These are phyloP conservation scores for Neobulgaria alba DNA, from an alignment of 2,329 filamentous ascomycete species.

Conservation along the genomic window DNA sequence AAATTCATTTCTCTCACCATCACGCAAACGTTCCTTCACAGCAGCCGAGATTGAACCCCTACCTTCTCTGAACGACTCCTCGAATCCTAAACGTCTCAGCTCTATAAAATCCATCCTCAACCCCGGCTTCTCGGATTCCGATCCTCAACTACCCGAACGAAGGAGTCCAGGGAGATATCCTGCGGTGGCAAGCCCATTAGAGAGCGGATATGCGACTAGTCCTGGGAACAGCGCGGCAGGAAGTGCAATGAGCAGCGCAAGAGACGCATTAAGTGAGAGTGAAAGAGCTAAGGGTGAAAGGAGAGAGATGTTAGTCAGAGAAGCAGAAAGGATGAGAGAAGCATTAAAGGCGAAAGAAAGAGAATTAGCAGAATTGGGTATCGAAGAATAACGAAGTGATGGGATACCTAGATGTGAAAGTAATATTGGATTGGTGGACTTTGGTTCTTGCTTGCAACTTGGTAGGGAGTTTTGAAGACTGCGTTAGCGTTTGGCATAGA, in stretches of 20 bases:
- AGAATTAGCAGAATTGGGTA: slow-evolving; percentile 24
- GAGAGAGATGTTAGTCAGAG: slow-evolving; percentile 57
- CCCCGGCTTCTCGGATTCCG: slow-evolving; percentile 31
- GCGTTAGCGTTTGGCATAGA: too few species aligned
- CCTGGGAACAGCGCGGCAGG: slow-evolving; percentile 30
- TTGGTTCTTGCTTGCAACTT: too few species aligned
- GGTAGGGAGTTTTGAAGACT: too few species aligned
- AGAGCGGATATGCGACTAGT: slow-evolving; percentile 19
- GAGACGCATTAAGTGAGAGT: slow-evolving; percentile 33
- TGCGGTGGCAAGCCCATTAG: slow-evolving; percentile 8
- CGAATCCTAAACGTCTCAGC: slow-evolving; percentile 54
- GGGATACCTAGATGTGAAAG: too few species aligned
- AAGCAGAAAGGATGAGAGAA: slow-evolving; percentile 62
- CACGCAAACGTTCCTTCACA: slow-evolving; percentile 61
- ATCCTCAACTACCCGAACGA: slow-evolving; percentile 7
- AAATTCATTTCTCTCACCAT: slow-evolving; percentile 49
- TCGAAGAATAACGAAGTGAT: slow-evolving; percentile 1
- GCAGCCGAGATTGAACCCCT: slow-evolving; percentile 44
- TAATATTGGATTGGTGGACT: too few species aligned
- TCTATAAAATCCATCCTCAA: slow-evolving; percentile 73
- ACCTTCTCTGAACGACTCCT: slow-evolving; percentile 26
- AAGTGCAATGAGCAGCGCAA: slow-evolving; percentile 19
- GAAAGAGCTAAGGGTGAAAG: slow-evolving; percentile 51
- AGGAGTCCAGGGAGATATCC: slow-evolving; percentile 14
- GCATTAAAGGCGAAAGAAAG: slow-evolving; percentile 26